Conservation (phyloP, 2,329 filamentous ascomycete species). For the Aureobasidium sp. region DNA sequence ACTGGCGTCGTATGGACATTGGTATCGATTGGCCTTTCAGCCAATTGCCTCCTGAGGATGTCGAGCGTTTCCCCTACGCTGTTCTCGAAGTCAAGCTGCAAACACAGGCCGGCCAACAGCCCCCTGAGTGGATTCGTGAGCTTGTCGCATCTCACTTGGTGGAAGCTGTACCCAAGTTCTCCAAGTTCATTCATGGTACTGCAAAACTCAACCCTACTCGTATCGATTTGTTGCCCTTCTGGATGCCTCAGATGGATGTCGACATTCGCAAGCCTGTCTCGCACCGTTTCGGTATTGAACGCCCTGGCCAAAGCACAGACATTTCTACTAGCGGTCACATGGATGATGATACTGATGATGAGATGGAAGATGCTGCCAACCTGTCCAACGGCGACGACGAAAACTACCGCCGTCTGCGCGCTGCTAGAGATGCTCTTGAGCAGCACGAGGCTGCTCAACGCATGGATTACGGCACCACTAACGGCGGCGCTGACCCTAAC, state of each 20-base stretch:
- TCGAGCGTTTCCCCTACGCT: conserved; percentile 90
- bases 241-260: conserved; percentile 97
- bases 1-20: conserved; percentile 97
- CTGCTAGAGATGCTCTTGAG: conserved; percentile 44
- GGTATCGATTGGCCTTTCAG: conserved; percentile 93
- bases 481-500: conserved; percentile 31
- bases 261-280: conserved; percentile 91
- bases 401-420: conserved; percentile 42
- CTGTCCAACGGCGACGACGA: conserved; percentile 34
- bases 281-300: conserved; percentile 84
- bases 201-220: conserved; percentile 78
- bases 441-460: conserved; percentile 44
- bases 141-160: conserved; percentile 89
- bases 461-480: conserved; percentile 40
- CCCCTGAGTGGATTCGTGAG: conserved; percentile 93
- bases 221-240: conserved; percentile 88
- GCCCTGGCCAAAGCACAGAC: conserved; percentile 66
- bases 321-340: conserved; percentile 71
- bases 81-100: conserved; percentile 96
- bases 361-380: conserved; percentile 49
- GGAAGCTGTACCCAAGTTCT: conserved; percentile 98
- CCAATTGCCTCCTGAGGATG: conserved; percentile 75
- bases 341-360: conserved; percentile 65
- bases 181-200: conserved; percentile 96
- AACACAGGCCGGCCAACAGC: conserved; percentile 89